phyloP scores from a whole-genome alignment of 2,329 filamentous ascomycete species.

The Aureobasidium sp. region DNA sequence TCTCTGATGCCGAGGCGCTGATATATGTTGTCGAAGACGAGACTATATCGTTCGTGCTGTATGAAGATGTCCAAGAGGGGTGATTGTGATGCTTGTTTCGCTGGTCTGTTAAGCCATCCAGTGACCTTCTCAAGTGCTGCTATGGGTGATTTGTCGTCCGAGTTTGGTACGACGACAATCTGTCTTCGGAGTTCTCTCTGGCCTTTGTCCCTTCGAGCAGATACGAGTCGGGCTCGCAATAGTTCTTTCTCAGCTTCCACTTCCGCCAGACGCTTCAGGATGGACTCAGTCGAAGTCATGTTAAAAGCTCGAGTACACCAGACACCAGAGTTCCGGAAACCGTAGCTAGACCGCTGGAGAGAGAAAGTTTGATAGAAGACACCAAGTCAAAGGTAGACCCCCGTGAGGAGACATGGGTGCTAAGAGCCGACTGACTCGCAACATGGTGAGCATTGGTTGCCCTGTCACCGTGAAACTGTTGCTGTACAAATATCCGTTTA shows the following conservation, averaged over 20 bases:
- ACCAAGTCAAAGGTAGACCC: neutral
- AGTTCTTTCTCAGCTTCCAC: neutral
- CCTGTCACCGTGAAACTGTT: neutral
- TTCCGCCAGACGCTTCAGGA: neutral
- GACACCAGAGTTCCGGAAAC: neutral
- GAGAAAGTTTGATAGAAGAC: neutral
- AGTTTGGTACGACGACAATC: neutral
- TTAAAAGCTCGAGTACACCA: neutral
- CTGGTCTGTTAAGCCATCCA: neutral
- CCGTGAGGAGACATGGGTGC: neutral
- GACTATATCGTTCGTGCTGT: neutral
- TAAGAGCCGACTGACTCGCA: neutral
- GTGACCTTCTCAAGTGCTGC: neutral
- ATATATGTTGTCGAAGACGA: slow-evolving; percentile 2
- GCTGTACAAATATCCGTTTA: neutral
- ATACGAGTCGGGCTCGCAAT: neutral
- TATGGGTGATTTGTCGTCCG: neutral
- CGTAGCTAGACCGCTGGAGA: too few relatives aligned
- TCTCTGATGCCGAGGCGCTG: neutral
- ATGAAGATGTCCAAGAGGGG: slow-evolving; percentile 1
- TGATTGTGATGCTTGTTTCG: neutral
- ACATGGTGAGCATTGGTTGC: neutral
- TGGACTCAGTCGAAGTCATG: neutral
- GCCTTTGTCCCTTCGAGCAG: neutral
- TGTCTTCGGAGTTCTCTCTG: neutral